Conservation (phyloP, 129 eudicot species). For the Chrysanthemum lavandulifolium region DNA sequence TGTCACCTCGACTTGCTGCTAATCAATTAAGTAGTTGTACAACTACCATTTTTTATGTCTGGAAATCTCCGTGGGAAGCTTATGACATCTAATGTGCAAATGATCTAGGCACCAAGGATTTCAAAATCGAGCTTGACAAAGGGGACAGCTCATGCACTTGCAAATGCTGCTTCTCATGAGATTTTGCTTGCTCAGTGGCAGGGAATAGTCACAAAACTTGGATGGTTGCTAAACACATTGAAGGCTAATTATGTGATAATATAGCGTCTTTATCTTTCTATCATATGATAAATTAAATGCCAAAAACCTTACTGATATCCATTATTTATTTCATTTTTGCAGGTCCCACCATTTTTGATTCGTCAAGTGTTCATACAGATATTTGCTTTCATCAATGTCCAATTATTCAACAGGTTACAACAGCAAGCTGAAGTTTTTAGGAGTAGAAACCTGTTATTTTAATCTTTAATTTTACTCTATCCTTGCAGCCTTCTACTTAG, state of each 20-base stretch:
- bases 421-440: conserved; percentile 13
- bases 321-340: conserved; percentile 21
- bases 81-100: conserved; percentile 10
- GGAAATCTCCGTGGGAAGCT: background rate
- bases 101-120: conserved; percentile 86
- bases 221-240: conserved; percentile 60
- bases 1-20: background rate
- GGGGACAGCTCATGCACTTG: conserved; percentile 70
- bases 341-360: conserved; percentile 90
- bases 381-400: conserved; percentile 93
- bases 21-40: background rate
- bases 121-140: conserved; percentile 66
- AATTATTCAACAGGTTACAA: conserved; percentile 83
- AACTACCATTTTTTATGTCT: background rate
- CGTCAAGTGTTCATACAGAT: conserved; percentile 88
- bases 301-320: background rate
- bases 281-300: background rate
- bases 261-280: background rate
- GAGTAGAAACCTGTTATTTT: conserved; percentile 7
- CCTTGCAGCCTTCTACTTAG: conserved; percentile 78
- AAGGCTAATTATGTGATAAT: conserved; percentile 64
- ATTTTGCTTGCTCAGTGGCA: conserved; percentile 91
- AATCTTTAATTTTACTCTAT: conserved; percentile 23
- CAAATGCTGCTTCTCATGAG: conserved; percentile 83
- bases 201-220: conserved; percentile 80